Conservation (phyloP, 225 moss, liverwort and hornwort species). For the Anthoceros angustus region DNA sequence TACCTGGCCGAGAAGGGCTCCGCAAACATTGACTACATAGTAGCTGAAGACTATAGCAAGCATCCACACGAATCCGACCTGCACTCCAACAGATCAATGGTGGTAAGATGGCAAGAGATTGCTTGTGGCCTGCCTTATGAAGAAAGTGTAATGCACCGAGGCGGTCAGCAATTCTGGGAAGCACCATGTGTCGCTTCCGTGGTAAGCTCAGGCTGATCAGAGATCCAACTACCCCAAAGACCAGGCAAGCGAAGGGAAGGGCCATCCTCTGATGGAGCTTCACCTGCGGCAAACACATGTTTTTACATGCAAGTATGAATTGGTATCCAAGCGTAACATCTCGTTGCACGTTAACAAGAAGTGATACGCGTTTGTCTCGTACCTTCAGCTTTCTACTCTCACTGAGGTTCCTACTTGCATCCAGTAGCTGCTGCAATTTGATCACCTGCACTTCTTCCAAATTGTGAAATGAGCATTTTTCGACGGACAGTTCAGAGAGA, state of each 20-base stretch:
- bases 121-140: neutral
- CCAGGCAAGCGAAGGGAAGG: slow-evolving; percentile 27
- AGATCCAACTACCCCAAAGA: slow-evolving; percentile 28
- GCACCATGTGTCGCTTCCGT: slow-evolving; percentile 17
- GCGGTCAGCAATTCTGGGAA: neutral
- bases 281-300: slow-evolving; percentile 14
- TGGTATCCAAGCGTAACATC: neutral
- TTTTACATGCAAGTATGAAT: too few relatives aligned
- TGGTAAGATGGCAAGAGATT: neutral
- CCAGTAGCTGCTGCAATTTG: slow-evolving; percentile 16
- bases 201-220: slow-evolving; percentile 23
- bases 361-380: neutral
- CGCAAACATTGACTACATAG: slow-evolving; percentile 21
- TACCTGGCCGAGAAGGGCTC: slow-evolving; percentile 29
- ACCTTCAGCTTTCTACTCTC: slow-evolving; percentile 31
- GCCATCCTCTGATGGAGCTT: slow-evolving; percentile 33
- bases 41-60: slow-evolving; percentile 21
- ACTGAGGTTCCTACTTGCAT: slow-evolving; percentile 25
- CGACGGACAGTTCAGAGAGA: neutral
- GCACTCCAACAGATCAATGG: neutral
- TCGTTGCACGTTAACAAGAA: neutral
- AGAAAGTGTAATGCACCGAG: too few relatives aligned
- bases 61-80: slow-evolving; percentile 27
- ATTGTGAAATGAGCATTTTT: slow-evolving; percentile 1
- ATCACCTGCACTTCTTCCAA: slow-evolving; percentile 13